A percentile compares a stretch with the other conserved stretches of the same genome.
phyloP scores from a whole-genome alignment of 805 yeast species.

The Priceomyces haplophilus region DNA sequence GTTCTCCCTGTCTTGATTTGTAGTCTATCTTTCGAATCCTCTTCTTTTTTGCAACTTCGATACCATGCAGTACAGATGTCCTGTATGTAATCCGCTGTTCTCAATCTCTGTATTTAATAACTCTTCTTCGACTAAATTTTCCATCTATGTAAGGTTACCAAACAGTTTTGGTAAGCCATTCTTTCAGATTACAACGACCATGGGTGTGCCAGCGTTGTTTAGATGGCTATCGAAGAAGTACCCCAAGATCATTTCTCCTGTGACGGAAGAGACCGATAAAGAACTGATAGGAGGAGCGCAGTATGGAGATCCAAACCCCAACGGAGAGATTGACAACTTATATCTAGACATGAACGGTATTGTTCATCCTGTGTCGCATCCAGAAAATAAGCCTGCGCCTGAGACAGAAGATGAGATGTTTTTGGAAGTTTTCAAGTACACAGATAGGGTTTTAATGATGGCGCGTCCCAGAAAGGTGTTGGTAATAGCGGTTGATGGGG shows the following conservation, averaged over 20 bases:
- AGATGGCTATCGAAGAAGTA: constrained; percentile 93
- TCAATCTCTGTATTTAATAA: too few relatives aligned
- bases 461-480: constrained; percentile 92
- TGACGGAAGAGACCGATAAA: constrained; percentile 66
- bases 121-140: too few relatives aligned
- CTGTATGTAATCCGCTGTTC: too few relatives aligned
- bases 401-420: constrained; percentile 95
- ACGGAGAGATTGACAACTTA: constrained; percentile 91
- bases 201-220: constrained; percentile 98
- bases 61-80: too few relatives aligned
- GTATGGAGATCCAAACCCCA: constrained; percentile 79
- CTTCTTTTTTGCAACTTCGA: too few relatives aligned
- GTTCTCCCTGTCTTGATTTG: too few relatives aligned
- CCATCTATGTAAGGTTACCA: not conserved
- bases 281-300: constrained; percentile 65
- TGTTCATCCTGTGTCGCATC: constrained; percentile 98
- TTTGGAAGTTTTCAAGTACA: constrained; percentile 86
- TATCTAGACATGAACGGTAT: constrained; percentile 98
- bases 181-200: constrained; percentile 16
- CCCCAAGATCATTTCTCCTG: constrained; percentile 92
- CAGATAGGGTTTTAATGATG: constrained; percentile 87
- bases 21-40: too few relatives aligned
- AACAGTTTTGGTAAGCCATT: not conserved
- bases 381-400: constrained; percentile 94
- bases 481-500: constrained; percentile 97